Percentiles rank a stretch among this genome's conserved stretches.
phyloP scores from a whole-genome alignment of 116 monocot species.

The Phalaenopsis hybrid region DNA sequence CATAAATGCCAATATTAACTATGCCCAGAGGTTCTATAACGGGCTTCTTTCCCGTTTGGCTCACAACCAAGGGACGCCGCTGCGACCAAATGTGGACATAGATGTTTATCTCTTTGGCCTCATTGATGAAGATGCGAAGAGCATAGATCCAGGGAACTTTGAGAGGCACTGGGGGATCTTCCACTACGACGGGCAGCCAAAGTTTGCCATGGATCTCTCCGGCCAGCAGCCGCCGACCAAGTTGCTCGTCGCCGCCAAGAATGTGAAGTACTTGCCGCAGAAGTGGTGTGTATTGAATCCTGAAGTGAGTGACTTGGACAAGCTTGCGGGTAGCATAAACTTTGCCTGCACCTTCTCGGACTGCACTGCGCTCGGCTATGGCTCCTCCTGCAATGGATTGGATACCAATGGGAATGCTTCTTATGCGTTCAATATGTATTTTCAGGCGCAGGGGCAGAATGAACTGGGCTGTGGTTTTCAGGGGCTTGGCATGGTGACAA shows the following conservation, averaged over 20 bases:
- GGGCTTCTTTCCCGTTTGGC: constrained; percentile 23
- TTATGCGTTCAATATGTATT: constrained; percentile 42
- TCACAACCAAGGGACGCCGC: constrained; percentile 26
- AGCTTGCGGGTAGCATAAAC: constrained; percentile 19
- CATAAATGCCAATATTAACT: constrained; percentile 10
- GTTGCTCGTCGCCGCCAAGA: constrained; percentile 22
- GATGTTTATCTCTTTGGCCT: constrained; percentile 43
- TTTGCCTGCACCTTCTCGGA: constrained; percentile 34
- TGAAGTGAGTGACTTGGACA: constrained; percentile 12
- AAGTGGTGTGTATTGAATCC: constrained; percentile 36
- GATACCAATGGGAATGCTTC: constrained; percentile 24
- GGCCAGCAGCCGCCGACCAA: constrained; percentile 14
- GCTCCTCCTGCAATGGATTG: constrained; percentile 34
- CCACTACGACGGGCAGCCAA: constrained; percentile 46
- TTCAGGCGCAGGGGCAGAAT: constrained; percentile 30
- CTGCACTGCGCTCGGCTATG: constrained; percentile 43
- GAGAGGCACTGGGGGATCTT: constrained; percentile 55
- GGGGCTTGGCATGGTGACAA: constrained; percentile 25
- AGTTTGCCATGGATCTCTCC: constrained; percentile 34
- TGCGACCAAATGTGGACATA: constrained; percentile 26
- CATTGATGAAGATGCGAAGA: constrained; percentile 46
- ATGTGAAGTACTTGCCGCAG: constrained; percentile 27
- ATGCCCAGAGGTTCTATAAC: constrained; percentile 27
- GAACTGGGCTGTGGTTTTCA: constrained; percentile 33
- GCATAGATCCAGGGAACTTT: constrained; percentile 34